Evolutionary conservation across 2,329 filamentous ascomycete species (phyloP).

Genomic region (Coniochaeta pulveracea): DNA sequence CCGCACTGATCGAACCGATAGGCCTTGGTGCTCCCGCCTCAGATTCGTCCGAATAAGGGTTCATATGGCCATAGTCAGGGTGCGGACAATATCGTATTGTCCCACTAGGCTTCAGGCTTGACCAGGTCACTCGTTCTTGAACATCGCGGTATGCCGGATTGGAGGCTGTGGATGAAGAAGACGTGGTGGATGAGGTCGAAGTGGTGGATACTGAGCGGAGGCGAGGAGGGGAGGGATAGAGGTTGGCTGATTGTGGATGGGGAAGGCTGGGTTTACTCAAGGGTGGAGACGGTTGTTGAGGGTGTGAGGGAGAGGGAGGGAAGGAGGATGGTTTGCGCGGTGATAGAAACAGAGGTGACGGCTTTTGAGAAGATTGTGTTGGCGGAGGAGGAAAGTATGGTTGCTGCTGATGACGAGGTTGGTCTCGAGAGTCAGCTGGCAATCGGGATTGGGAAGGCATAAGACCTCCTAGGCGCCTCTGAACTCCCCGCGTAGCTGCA

Average conservation of each 20-base stretch:
- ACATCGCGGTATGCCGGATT: background rate
- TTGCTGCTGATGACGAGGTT: background rate
- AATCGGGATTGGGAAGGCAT: background rate
- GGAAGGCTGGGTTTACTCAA: background rate
- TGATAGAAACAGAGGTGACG: background rate
- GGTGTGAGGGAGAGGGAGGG: background rate
- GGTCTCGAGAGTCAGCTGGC: background rate
- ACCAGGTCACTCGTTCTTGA: background rate
- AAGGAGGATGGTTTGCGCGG: background rate
- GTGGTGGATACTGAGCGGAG: slow-evolving; percentile 2
- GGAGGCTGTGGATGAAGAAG: background rate
- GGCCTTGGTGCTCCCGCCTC: background rate
- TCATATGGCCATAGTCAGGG: slow-evolving; percentile 17
- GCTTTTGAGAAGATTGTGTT: background rate
- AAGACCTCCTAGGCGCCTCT: too few relatives aligned
- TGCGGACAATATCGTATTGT: slow-evolving; percentile 5
- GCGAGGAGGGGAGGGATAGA: slow-evolving; percentile 6
- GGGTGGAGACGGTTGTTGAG: background rate
- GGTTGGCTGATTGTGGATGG: background rate
- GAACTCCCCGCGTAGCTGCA: too few relatives aligned
- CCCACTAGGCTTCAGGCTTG: background rate
- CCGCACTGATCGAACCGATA: background rate
- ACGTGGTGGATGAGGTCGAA: slow-evolving; percentile 1
- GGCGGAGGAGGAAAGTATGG: background rate
- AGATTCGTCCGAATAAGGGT: slow-evolving; percentile 12